Base-by-base conservation (phyloP, 1,284 basidiomycete species). In the Ceratorhiza oryzae-sativae region DNA sequence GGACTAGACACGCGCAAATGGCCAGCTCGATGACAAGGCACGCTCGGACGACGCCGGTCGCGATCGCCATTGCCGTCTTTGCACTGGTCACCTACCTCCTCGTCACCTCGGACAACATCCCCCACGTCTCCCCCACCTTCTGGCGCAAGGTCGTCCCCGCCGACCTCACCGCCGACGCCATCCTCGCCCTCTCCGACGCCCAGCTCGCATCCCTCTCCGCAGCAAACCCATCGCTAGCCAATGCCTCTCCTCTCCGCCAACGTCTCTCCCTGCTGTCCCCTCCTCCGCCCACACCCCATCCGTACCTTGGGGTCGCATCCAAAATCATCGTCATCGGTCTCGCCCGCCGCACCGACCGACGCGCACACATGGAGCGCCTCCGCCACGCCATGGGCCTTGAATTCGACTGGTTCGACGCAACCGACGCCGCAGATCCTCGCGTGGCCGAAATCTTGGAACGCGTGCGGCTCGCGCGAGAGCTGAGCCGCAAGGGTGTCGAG, bases 271-370 rank as follows among this genome's bases (percentile, higher is more conserved):
- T 62, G n/a, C n/a, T n/a, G n/a, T n/a, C n/a, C 15, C 25, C 48
- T 3, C 25, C 41, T 6, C 10, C 42, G 4, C 42, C 4, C 23
- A 39, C n/a, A 5, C 36, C 60, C 10, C 60, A 62, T 27, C 71
- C 60, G 3, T 27, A 62, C 18, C 68, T 76, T 34, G 74, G 76
- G 23, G 72, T 77, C 36, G 75, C 76, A 23, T 71, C 61, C 20
- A 73, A 72, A 46, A 72, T 77, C 13, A 75, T 76, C 63, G 76
- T 77, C 39, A 74, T 77, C 51, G 75, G 71, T 45, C 76, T 77
- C 10, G 65, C 73, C 0, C 65, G 63, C 36, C 71, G 77, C 18
- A 59, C 42, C 30, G 76, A 77, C 60, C 42, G 77, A 25, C 72
- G 77, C 13, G 62, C 62, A n/a, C 63, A 61, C 23, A 77, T 77